Percentiles rank a stretch among this genome's conserved stretches.
Evolutionary conservation across 1,284 basidiomycete genomes (phyloP).

Genomic region (Ceraceosorus bombacis): DNA sequence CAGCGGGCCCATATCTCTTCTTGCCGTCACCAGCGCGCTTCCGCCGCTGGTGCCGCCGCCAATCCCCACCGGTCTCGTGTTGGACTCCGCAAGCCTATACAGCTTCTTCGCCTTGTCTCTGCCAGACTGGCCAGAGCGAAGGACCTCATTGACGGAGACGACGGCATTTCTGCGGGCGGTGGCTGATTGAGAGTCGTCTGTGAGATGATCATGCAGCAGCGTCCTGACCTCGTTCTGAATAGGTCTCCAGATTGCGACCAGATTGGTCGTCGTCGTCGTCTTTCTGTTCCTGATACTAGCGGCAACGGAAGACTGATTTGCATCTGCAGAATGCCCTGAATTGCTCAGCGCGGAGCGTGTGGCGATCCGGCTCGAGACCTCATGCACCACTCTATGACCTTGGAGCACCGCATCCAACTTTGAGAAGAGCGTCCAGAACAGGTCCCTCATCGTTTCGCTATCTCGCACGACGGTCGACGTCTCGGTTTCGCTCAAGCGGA

Average conservation of each 20-base stretch:
- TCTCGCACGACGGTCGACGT: conserved; percentile 34
- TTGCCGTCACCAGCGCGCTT: conserved; percentile 1
- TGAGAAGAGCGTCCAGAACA: conserved; percentile 97
- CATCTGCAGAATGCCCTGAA: conserved; percentile 9
- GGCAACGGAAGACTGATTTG: background rate
- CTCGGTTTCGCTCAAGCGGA: conserved; percentile 32
- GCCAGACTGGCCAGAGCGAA: conserved; percentile 49
- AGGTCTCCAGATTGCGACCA: conserved; percentile 83
- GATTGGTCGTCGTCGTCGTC: conserved; percentile 17
- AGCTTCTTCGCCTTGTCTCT: conserved; percentile 51
- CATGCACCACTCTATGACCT: conserved; percentile 80
- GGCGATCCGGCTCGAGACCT: conserved; percentile 56
- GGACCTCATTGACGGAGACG: conserved; percentile 84
- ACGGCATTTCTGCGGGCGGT: conserved; percentile 70
- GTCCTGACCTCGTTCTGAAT: conserved; percentile 75
- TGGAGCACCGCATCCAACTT: conserved; percentile 94
- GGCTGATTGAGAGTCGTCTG: conserved; percentile 73
- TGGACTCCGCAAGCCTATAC: conserved; percentile 84
- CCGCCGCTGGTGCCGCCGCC: conserved; percentile 3
- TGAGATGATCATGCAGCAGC: conserved; percentile 82
- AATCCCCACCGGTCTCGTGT: conserved; percentile 54
- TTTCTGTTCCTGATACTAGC: background rate
- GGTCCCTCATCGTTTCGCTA: conserved; percentile 57
- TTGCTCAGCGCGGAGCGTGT: conserved; percentile 15
- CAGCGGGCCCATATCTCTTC: conserved; percentile 55